Conservation (phyloP, 1,139 yeast genomes). For the Waltiozyma sp. region DNA sequence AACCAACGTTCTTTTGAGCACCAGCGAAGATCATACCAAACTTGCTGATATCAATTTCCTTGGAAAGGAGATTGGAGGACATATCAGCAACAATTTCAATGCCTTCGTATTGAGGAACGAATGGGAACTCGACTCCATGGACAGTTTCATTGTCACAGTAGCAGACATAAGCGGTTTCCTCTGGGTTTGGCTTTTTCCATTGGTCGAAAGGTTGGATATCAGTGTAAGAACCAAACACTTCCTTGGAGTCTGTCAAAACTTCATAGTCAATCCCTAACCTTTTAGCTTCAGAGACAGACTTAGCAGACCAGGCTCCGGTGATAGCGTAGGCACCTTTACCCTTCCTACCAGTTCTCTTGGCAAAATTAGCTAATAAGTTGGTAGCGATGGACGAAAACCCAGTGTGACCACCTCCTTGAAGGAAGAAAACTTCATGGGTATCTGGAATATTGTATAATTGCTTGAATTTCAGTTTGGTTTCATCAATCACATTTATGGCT, state of each 20-base stretch:
- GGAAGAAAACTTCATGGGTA: slow-evolving; percentile 83
- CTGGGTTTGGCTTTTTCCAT: slow-evolving; percentile 41
- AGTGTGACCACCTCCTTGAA: slow-evolving; percentile 97
- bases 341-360: slow-evolving; percentile 52
- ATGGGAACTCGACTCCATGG: slow-evolving; percentile 78
- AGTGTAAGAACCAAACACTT: slow-evolving; percentile 44
- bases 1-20: slow-evolving; percentile 94
- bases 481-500: slow-evolving; percentile 67
- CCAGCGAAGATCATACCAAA: slow-evolving; percentile 92
- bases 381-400: slow-evolving; percentile 86
- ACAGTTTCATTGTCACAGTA: slow-evolving; percentile 96
- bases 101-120: slow-evolving; percentile 39
- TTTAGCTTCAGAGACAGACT: slow-evolving; percentile 75
- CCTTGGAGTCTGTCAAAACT: slow-evolving; percentile 55
- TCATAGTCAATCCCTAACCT: slow-evolving; percentile 75
- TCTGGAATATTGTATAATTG: slow-evolving; percentile 70
- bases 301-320: slow-evolving; percentile 90
- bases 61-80: slow-evolving; percentile 86
- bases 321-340: slow-evolving; percentile 83
- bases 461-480: slow-evolving; percentile 56
- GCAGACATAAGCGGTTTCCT: slow-evolving; percentile 71
- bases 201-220: slow-evolving; percentile 55
- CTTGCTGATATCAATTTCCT: slow-evolving; percentile 66
- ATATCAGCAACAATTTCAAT: slow-evolving; percentile 86
- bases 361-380: slow-evolving; percentile 68